These are phyloP conservation scores for Macrophomina pseudophaseolina DNA, from an alignment of 2,329 filamentous ascomycete genomes.

Conservation along the genomic window DNA sequence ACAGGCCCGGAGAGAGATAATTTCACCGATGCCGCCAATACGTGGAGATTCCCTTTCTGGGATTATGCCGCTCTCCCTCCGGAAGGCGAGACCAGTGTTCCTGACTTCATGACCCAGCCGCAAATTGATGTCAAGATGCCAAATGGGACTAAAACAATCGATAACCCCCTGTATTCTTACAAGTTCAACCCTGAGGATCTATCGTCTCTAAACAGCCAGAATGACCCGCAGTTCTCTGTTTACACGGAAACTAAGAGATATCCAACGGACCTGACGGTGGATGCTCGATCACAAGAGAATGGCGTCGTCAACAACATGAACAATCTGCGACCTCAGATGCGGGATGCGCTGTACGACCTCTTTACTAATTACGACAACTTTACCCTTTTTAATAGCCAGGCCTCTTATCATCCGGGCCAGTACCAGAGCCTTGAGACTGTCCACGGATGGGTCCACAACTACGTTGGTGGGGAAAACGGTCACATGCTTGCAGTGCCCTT, in stretches of 20 bases:
- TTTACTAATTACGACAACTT: constrained; percentile 73
- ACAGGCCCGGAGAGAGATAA: constrained; percentile 44
- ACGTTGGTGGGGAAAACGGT: constrained; percentile 62
- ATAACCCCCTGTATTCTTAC: constrained; percentile 55
- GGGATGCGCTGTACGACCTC: constrained; percentile 47
- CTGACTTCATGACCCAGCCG: constrained; percentile 45
- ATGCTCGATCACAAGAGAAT: constrained; percentile 62
- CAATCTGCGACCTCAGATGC: constrained; percentile 30
- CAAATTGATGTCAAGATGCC: constrained; percentile 52
- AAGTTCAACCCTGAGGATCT: constrained; percentile 60
- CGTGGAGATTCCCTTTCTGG: constrained; percentile 54
- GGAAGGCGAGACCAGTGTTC: constrained; percentile 30
- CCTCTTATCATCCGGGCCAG: constrained; percentile 48
- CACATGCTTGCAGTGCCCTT: constrained; percentile 67
- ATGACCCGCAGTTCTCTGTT: constrained; percentile 2
- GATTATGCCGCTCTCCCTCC: constrained; percentile 52
- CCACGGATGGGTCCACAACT: constrained; percentile 57
- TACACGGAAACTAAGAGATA: constrained; percentile 59
- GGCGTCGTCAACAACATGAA: constrained; percentile 28
- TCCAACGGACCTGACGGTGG: constrained; percentile 50
- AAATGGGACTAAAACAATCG: constrained; percentile 43
- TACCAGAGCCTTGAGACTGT: constrained; percentile 64
- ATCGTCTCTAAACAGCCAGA: constrained; percentile 60
- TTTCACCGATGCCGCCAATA: constrained; percentile 47
- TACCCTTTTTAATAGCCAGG: constrained; percentile 71